phyloP scores from a whole-genome alignment of 1,284 basidiomycete genomes.

The Moniliophthora roreri region DNA sequence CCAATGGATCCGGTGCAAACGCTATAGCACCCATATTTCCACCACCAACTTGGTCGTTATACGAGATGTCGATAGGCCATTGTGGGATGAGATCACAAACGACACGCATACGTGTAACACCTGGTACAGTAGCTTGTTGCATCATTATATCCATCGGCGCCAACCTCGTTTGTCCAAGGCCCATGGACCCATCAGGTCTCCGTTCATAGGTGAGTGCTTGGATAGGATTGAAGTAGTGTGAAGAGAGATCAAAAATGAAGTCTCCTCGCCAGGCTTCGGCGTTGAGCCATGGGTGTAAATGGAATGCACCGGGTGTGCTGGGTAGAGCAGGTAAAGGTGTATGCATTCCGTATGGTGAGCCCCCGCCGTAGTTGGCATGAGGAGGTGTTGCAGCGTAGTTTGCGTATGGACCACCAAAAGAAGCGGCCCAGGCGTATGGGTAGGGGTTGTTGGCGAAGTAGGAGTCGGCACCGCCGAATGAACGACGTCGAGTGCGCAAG shows the following conservation, averaged over 20 bases:
- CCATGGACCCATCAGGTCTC: neutral
- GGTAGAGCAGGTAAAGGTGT: constrained; percentile 16
- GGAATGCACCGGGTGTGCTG: constrained; percentile 32
- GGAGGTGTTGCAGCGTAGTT: neutral
- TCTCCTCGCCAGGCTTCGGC: constrained; percentile 46
- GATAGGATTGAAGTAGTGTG: constrained; percentile 43
- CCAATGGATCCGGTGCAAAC: constrained; percentile 10
- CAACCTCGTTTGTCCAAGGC: constrained; percentile 30
- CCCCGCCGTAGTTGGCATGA: neutral
- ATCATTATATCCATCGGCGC: constrained; percentile 44
- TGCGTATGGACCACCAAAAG: constrained; percentile 8
- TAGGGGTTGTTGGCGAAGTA: constrained; percentile 11
- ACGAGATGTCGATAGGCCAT: constrained; percentile 61
- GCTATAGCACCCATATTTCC: neutral
- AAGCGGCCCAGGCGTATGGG: neutral
- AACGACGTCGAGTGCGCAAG: constrained; percentile 34
- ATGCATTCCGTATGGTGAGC: constrained; percentile 7
- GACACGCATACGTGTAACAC: constrained; percentile 55
- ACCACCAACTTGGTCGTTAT: constrained; percentile 24
- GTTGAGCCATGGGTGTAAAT: constrained; percentile 58
- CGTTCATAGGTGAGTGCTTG: constrained; percentile 29
- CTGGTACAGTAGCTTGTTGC: constrained; percentile 57
- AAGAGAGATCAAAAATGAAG: constrained; percentile 57
- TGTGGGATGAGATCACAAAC: constrained; percentile 53
- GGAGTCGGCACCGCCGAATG: constrained; percentile 35